Evolutionary conservation across 2,329 filamentous ascomycete species (phyloP).

Genomic region (Cytospora mali): DNA sequence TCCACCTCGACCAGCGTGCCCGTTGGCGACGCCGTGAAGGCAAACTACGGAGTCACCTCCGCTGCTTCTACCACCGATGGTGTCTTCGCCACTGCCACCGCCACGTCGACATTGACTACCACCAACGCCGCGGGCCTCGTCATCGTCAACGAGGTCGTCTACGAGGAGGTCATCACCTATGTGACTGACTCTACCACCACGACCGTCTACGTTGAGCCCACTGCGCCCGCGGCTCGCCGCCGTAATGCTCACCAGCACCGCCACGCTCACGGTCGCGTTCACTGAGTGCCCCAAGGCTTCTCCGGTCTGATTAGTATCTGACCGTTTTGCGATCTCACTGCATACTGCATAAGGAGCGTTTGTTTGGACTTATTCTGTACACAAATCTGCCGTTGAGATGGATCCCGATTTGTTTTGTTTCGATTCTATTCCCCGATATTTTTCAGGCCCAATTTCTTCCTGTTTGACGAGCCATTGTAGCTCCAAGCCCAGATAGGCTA

Average conservation of each 20-base stretch:
- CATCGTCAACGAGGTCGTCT: conserved; percentile 58
- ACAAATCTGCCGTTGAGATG: conserved; percentile 28
- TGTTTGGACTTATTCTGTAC: conserved; percentile 26
- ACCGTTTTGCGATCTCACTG: conserved; percentile 18
- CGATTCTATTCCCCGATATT: conserved; percentile 10
- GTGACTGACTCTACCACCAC: conserved; percentile 50
- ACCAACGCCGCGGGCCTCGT: conserved; percentile 27
- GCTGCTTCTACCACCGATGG: conserved; percentile 2
- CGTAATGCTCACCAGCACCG: conserved; percentile 42
- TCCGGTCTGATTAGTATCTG: conserved; percentile 11
- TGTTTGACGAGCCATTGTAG: conserved; percentile 26
- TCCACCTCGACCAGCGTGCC: neutral
- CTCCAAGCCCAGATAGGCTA: conserved; percentile 23
- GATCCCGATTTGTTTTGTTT: conserved; percentile 22
- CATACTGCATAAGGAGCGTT: conserved; percentile 26
- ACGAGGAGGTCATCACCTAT: conserved; percentile 58
- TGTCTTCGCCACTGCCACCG: conserved; percentile 5
- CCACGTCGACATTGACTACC: conserved; percentile 23
- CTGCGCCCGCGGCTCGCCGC: conserved; percentile 33
- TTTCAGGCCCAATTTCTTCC: conserved; percentile 14
- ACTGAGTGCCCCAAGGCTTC: conserved; percentile 21
- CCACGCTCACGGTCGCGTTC: conserved; percentile 26
- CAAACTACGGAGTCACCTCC: conserved; percentile 2
- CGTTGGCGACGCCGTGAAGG: conserved; percentile 21
- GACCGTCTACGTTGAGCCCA: conserved; percentile 43